Base-by-base conservation (phyloP, 2,329 filamentous ascomycete genomes). In the Zalaria sp. region DNA sequence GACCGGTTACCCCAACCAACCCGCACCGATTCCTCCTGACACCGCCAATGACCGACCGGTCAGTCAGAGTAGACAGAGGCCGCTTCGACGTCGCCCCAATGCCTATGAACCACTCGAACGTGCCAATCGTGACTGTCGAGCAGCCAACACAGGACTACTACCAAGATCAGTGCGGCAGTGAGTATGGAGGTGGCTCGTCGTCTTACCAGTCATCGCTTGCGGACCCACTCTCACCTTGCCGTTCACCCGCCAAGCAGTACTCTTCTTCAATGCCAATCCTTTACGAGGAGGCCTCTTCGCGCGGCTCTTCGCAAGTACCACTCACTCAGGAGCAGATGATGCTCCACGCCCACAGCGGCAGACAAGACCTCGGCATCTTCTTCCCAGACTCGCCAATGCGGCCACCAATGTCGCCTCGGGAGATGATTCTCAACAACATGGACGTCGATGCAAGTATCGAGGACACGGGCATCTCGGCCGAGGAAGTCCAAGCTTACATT, bases 381-480 rank as follows among this genome's bases (percentile, higher is more conserved):
- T 47, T 46, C 41, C 39, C 45, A 27, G 43, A 48, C 28, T 46
- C 46, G 18, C 43, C 46, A 27, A 38, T 42, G 18, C 25, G 46
- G 6, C 39, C 44, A 3, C 39, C 50, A 4, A 47, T 58, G 42
- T 60, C 57, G 39, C 56, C 57, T 34, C 54, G 56, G 32, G 51
- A 56, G 42, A 55, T 55, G 27, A 67, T 72, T 37, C 63, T 73
- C 25, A 68, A 71, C 35, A 55, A 51, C 46, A 57, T 73, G 29
- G 69, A 73, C 46, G 64, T 77, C 26, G 72, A 77, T 44, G 74
- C 75, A n/a, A 75, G 69, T 31, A 72, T 77, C 43, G 73, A 76
- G 42, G 79, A 87, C 49, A 95, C 89, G 1, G 89, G 89, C 26
- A 81, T 96, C 43, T 88, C 83, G 1, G 67, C 81, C 35, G 88